Conservation (phyloP, 805 yeast genomes). For the Grigorovia yakushimaensis region DNA sequence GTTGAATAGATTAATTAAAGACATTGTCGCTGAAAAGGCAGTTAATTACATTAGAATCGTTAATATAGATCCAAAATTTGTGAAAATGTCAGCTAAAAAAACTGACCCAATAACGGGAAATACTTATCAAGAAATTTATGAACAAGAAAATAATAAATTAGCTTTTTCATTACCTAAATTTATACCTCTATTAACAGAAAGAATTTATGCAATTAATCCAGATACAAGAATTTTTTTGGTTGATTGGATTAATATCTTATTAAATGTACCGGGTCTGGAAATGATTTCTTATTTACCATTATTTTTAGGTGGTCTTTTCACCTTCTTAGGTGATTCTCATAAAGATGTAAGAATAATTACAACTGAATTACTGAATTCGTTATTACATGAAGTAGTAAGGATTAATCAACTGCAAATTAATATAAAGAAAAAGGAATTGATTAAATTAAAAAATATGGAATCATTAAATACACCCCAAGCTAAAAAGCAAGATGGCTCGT, state of each 20-base stretch:
- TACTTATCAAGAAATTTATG: slow-evolving; percentile 48
- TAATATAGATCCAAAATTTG: slow-evolving; percentile 35
- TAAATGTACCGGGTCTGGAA: slow-evolving; percentile 87
- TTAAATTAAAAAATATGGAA: slow-evolving; percentile 14
- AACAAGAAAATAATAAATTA: slow-evolving; percentile 34
- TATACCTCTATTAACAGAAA: slow-evolving; percentile 81
- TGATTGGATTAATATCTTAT: slow-evolving; percentile 87
- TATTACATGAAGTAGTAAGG: slow-evolving; percentile 71
- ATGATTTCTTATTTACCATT: slow-evolving; percentile 80
- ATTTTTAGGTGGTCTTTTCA: slow-evolving; percentile 68
- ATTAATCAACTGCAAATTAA: slow-evolving; percentile 59
- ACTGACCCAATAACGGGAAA: slow-evolving; percentile 46
- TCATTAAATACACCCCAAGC: slow-evolving; percentile 9
- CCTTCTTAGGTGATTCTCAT: slow-evolving; percentile 72
- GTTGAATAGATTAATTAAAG: slow-evolving; percentile 81
- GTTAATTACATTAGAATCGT: slow-evolving; percentile 74
- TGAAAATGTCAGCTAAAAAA: slow-evolving; percentile 35
- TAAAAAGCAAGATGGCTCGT: slow-evolving; percentile 23
- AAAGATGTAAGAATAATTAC: slow-evolving; percentile 84
- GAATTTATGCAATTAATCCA: slow-evolving; percentile 88
- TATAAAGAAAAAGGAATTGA: slow-evolving; percentile 30
- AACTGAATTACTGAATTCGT: slow-evolving; percentile 59
- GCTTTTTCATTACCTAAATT: slow-evolving; percentile 82
- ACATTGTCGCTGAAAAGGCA: slow-evolving; percentile 90
- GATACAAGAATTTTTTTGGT: slow-evolving; percentile 85